phyloP scores from a whole-genome alignment of 495 filamentous ascomycete species.

The Penicillium parvum region DNA sequence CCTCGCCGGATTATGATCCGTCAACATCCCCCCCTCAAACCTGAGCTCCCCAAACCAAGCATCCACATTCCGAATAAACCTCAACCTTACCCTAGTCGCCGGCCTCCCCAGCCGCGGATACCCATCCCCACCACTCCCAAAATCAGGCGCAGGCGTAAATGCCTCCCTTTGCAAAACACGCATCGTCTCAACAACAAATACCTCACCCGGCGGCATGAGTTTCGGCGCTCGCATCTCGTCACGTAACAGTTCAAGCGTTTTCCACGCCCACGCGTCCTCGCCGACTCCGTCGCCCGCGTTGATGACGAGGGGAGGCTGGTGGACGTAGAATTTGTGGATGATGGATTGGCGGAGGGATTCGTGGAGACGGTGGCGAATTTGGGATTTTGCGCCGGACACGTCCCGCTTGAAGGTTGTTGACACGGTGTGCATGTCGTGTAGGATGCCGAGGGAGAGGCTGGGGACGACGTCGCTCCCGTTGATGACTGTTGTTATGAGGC shows the following conservation, averaged over 20 bases:
- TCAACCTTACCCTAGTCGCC: conserved; percentile 60
- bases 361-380: conserved; percentile 64
- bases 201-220: conserved; percentile 70
- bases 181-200: conserved; percentile 66
- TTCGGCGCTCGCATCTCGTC: conserved; percentile 67
- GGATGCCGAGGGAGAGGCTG: conserved; percentile 65
- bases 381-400: conserved; percentile 56
- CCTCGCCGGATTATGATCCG: conserved; percentile 69
- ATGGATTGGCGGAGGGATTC: conserved; percentile 50
- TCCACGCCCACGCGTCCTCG: conserved; percentile 68
- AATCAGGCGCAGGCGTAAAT: conserved; percentile 36
- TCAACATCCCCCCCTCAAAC: conserved; percentile 69
- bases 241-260: conserved; percentile 60
- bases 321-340: conserved; percentile 45
- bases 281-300: conserved; percentile 47
- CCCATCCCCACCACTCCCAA: conserved; percentile 28
- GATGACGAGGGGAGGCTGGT: conserved; percentile 40
- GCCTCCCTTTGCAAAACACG: conserved; percentile 56
- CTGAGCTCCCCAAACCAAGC: conserved; percentile 62
- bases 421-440: conserved; percentile 71
- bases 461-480: conserved; percentile 72
- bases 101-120: conserved; percentile 52
- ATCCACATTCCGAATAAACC: conserved; percentile 63
- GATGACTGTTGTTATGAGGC: conserved; percentile 69
- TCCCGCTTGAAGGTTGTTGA: conserved; percentile 70